These are phyloP conservation scores for Flueggea neowawraea DNA, from an alignment of 441 rosid genomes.

Conservation along the genomic window DNA sequence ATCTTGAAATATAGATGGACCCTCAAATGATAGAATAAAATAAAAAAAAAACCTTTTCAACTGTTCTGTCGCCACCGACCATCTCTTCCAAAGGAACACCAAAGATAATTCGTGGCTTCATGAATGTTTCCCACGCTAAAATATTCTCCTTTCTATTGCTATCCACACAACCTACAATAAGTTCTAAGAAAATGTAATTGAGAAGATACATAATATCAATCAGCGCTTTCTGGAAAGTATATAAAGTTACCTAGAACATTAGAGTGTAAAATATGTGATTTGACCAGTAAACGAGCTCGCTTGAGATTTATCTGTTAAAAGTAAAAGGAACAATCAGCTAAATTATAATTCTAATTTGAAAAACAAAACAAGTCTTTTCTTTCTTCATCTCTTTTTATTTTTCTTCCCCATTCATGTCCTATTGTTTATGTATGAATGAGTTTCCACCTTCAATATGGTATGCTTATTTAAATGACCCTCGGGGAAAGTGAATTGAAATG, in stretches of 20 bases:
- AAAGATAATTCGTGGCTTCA: slow-evolving; percentile 67
- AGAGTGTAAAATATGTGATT: slow-evolving; percentile 61
- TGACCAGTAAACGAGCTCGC: slow-evolving; percentile 84
- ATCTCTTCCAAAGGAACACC: slow-evolving; percentile 76
- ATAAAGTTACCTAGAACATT: slow-evolving; percentile 55
- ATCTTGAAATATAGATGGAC: too few species aligned
- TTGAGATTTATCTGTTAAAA: slow-evolving; percentile 76
- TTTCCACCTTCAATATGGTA: neutral
- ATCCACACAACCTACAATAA: slow-evolving; percentile 59
- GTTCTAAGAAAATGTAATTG: too few species aligned
- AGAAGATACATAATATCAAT: too few species aligned
- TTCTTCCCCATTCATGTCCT: too few species aligned
- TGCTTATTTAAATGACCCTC: too few species aligned
- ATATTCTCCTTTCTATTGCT: slow-evolving; percentile 82
- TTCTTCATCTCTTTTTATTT: too few species aligned
- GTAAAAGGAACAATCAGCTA: too few species aligned
- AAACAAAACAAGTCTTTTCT: too few species aligned
- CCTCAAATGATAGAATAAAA: too few species aligned
- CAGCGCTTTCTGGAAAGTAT: neutral
- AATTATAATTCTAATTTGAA: too few species aligned
- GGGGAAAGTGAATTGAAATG: neutral
- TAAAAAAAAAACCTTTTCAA: slow-evolving; percentile 37
- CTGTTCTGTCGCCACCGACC: slow-evolving; percentile 50
- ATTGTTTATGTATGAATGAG: neutral
- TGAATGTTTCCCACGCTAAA: slow-evolving; percentile 69